A percentile compares a stretch with the other conserved stretches of the same genome.
phyloP scores from a whole-genome alignment of 2,329 filamentous ascomycete species.

The Calonectria multiphialidica region DNA sequence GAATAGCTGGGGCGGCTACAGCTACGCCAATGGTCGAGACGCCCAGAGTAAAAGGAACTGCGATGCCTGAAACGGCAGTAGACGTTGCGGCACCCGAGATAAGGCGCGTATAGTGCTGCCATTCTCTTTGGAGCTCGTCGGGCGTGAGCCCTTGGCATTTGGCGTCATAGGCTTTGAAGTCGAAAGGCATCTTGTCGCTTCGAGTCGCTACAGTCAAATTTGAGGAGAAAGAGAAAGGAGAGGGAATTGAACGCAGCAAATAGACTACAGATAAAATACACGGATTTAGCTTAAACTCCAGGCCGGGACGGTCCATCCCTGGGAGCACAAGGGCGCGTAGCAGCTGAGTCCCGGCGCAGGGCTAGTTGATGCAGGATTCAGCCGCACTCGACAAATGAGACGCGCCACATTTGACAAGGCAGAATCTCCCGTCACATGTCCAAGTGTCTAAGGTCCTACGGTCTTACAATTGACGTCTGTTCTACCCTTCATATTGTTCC shows the following conservation, averaged over 20 bases:
- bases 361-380: conserved; percentile 5
- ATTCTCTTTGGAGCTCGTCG: conserved; percentile 54
- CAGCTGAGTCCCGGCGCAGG: neutral
- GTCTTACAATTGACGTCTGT: neutral
- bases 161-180: conserved; percentile 53
- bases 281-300: neutral
- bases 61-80: conserved; percentile 53
- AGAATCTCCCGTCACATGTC: neutral
- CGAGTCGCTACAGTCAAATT: neutral
- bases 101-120: conserved; percentile 57
- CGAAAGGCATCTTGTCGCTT: conserved; percentile 51
- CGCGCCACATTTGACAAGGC: neutral
- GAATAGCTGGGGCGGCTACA: conserved; percentile 53
- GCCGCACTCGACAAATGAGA: conserved; percentile 6
- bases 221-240: neutral
- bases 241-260: neutral
- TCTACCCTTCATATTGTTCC: neutral
- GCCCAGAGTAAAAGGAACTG: conserved; percentile 53
- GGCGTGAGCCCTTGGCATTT: conserved; percentile 52
- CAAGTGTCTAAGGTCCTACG: neutral
- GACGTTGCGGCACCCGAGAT: conserved; percentile 54
- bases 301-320: neutral
- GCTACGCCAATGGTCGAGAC: conserved; percentile 54
- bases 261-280: neutral
- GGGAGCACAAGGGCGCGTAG: neutral